These are phyloP conservation scores for Amborella trichopoda DNA, from an alignment of 164 flowering plant species.

Conservation along the genomic window DNA sequence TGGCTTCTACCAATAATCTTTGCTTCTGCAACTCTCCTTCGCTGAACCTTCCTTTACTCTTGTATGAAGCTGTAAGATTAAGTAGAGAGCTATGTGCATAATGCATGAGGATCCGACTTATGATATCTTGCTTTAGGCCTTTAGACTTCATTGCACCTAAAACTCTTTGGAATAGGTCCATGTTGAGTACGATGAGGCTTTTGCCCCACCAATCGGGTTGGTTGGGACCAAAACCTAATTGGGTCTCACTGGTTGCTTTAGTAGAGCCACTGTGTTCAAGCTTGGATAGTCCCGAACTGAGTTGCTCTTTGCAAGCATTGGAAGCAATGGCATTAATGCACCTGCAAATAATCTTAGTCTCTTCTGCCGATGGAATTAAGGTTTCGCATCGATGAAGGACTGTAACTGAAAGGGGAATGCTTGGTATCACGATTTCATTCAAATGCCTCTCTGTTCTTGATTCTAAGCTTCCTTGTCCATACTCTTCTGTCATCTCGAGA, in stretches of 20 bases:
- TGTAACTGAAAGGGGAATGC: slow-evolving; percentile 35
- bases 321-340: slow-evolving; percentile 49
- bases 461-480: slow-evolving; percentile 55
- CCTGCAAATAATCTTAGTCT: slow-evolving; percentile 30
- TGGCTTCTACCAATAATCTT: slow-evolving; percentile 50
- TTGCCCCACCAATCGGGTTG: slow-evolving; percentile 42
- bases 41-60: slow-evolving; percentile 33
- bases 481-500: slow-evolving; percentile 77
- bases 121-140: slow-evolving; percentile 37
- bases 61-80: slow-evolving; percentile 39
- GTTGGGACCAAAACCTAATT: neutral
- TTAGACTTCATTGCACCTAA: slow-evolving; percentile 39
- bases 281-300: slow-evolving; percentile 30
- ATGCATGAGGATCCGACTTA: slow-evolving; percentile 47
- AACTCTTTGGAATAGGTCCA: slow-evolving; percentile 39
- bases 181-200: slow-evolving; percentile 35
- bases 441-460: slow-evolving; percentile 58
- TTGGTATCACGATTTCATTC: slow-evolving; percentile 38
- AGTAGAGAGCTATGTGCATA: slow-evolving; percentile 66
- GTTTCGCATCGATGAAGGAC: slow-evolving; percentile 53
- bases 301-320: slow-evolving; percentile 21
- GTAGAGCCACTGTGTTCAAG: slow-evolving; percentile 25
- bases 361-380: slow-evolving; percentile 41
- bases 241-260: slow-evolving; percentile 1
- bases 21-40: slow-evolving; percentile 49